phyloP scores from a whole-genome alignment of 106 monocot genomes.

The Triglochin maritima region DNA sequence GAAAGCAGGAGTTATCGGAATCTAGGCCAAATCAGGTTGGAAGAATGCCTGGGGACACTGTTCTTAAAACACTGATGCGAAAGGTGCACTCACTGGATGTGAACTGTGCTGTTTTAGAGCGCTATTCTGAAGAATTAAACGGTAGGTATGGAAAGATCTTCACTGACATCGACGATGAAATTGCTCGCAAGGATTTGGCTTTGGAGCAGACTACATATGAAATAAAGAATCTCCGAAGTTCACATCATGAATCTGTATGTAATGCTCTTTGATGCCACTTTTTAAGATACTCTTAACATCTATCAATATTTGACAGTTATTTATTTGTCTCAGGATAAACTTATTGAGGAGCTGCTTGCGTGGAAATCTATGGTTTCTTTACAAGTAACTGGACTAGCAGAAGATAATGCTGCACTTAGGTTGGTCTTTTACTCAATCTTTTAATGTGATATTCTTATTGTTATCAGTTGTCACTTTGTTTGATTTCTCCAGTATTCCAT shows the following conservation, averaged over 20 bases:
- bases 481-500: no score
- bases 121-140: constrained; percentile 74
- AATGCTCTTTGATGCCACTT: neutral
- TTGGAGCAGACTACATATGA: constrained; percentile 43
- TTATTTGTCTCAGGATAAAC: constrained; percentile 35
- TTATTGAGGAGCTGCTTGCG: constrained; percentile 41
- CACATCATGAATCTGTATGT: constrained; percentile 45
- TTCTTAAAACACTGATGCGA: constrained; percentile 82
- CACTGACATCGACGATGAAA: constrained; percentile 68
- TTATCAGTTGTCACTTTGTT: neutral
- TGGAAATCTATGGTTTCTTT: constrained; percentile 56
- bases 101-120: constrained; percentile 67
- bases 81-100: constrained; percentile 88
- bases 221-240: constrained; percentile 37
- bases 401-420: constrained; percentile 57
- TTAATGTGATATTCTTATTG: neutral
- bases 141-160: constrained; percentile 67
- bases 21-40: constrained; percentile 41
- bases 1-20: constrained; percentile 31
- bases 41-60: constrained; percentile 82
- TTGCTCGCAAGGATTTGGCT: constrained; percentile 32
- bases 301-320: neutral
- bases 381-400: constrained; percentile 36
- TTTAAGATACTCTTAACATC: neutral
- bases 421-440: constrained; percentile 9